Percentiles rank a stretch among this genome's conserved stretches.
These are phyloP conservation scores for Hypoxylon lenormandii DNA, from an alignment of 495 filamentous ascomycete genomes.

Conservation along the genomic window DNA sequence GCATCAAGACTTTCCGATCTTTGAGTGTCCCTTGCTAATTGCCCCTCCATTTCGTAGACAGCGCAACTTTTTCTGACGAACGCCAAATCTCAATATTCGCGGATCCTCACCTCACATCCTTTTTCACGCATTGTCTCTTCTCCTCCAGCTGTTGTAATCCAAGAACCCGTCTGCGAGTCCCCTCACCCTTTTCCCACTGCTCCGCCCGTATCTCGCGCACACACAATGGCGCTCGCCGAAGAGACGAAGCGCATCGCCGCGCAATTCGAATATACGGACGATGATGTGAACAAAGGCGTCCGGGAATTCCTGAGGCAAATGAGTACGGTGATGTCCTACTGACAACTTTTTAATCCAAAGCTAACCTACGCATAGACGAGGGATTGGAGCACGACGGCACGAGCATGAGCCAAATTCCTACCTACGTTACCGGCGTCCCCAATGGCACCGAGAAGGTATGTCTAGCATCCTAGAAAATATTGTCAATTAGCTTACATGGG, in stretches of 20 bases:
- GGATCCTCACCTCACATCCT: constrained; percentile 51
- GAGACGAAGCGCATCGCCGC: constrained; percentile 81
- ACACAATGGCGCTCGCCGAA: constrained; percentile 70
- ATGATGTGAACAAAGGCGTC: constrained; percentile 81
- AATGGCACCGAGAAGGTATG: constrained; percentile 94
- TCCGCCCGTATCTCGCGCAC: constrained; percentile 60
- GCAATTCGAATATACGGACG: constrained; percentile 86
- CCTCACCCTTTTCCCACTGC: constrained; percentile 61
- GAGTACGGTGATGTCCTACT: constrained; percentile 63
- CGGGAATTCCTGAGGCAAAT: constrained; percentile 87
- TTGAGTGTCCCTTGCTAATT: constrained; percentile 39
- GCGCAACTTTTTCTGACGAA: constrained; percentile 51
- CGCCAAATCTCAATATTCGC: constrained; percentile 52
- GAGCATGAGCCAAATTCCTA: constrained; percentile 93
- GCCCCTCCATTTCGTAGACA: constrained; percentile 44
- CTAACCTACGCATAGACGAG: constrained; percentile 66
- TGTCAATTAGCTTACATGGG: constrained; percentile 13
- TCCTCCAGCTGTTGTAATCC: constrained; percentile 54
- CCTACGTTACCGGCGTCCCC: constrained; percentile 93
- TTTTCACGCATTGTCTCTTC: constrained; percentile 56
- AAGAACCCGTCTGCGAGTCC: constrained; percentile 60
- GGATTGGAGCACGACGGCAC: constrained; percentile 82
- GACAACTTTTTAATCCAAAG: constrained; percentile 3
- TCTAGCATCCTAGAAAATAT: not conserved
- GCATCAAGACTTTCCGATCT: constrained; percentile 30